phyloP scores from a whole-genome alignment of 2,329 filamentous ascomycete genomes.

The Mariannaea elegans region DNA sequence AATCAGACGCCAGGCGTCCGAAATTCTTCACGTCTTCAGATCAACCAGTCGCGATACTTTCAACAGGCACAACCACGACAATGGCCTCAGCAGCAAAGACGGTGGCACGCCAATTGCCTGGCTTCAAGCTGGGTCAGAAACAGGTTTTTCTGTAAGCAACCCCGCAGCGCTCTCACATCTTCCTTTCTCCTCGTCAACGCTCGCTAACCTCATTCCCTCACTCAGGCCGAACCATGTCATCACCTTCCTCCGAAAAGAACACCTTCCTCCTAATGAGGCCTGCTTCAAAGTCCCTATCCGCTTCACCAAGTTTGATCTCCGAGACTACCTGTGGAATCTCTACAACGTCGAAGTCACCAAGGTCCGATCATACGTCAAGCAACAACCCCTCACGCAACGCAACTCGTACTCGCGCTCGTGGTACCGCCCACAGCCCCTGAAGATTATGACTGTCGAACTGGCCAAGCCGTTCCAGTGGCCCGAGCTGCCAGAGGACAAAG shows the following conservation, averaged over 20 bases:
- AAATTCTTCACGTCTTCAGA: slow-evolving; percentile 42
- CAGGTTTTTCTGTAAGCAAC: slow-evolving; percentile 63
- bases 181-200: neutral
- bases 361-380: slow-evolving; percentile 82
- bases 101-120: slow-evolving; percentile 50
- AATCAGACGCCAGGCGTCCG: slow-evolving; percentile 39
- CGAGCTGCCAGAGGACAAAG: slow-evolving; percentile 67
- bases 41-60: slow-evolving; percentile 35
- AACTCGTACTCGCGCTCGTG: slow-evolving; percentile 61
- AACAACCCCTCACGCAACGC: slow-evolving; percentile 64
- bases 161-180: neutral
- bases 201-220: slow-evolving; percentile 20
- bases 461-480: slow-evolving; percentile 90
- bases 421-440: slow-evolving; percentile 77
- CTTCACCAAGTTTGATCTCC: slow-evolving; percentile 96
- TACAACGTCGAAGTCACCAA: slow-evolving; percentile 79
- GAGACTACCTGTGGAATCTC: slow-evolving; percentile 89
- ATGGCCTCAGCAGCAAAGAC: slow-evolving; percentile 53
- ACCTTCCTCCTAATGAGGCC: slow-evolving; percentile 81
- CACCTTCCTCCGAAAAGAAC: slow-evolving; percentile 76
- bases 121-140: slow-evolving; percentile 61
- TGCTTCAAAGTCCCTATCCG: slow-evolving; percentile 89
- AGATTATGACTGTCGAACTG: slow-evolving; percentile 96
- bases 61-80: slow-evolving; percentile 37
- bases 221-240: slow-evolving; percentile 82